A percentile compares a stretch with the other conserved stretches of the same genome.
Evolutionary conservation across 257 asterid genomes (phyloP).

Genomic region (Ballota nigra): DNA sequence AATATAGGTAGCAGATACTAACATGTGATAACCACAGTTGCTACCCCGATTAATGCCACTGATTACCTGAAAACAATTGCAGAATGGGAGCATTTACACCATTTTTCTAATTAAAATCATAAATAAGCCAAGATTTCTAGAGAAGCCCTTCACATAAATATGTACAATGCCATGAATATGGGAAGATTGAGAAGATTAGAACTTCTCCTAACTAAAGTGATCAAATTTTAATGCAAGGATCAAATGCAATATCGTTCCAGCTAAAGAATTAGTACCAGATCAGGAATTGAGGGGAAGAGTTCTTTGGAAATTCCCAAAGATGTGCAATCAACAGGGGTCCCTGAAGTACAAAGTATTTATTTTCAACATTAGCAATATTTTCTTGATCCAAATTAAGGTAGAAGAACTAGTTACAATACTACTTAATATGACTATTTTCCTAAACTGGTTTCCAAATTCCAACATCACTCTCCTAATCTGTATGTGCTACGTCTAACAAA

Average conservation of each 20-base stretch:
- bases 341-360: constrained; percentile 34
- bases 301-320: constrained; percentile 72
- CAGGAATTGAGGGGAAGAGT: constrained; percentile 65
- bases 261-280: constrained; percentile 48
- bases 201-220: constrained; percentile 3
- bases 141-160: too few species aligned
- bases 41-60: constrained; percentile 91
- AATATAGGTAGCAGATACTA: constrained; percentile 27
- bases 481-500: too few species aligned
- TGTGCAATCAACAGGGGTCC: constrained; percentile 86
- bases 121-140: neutral
- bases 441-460: too few species aligned
- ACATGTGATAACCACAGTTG: constrained; percentile 81
- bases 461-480: too few species aligned
- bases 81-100: constrained; percentile 3
- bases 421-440: too few species aligned
- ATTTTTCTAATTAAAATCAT: neutral
- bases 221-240: too few species aligned
- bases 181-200: neutral
- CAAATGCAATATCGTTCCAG: neutral
- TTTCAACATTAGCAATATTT: neutral
- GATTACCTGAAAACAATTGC: constrained; percentile 59
- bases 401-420: neutral
- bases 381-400: neutral
- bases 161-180: too few species aligned